Conservation (phyloP, 768 basidiomycete genomes). For the Suillus tomentosus region DNA sequence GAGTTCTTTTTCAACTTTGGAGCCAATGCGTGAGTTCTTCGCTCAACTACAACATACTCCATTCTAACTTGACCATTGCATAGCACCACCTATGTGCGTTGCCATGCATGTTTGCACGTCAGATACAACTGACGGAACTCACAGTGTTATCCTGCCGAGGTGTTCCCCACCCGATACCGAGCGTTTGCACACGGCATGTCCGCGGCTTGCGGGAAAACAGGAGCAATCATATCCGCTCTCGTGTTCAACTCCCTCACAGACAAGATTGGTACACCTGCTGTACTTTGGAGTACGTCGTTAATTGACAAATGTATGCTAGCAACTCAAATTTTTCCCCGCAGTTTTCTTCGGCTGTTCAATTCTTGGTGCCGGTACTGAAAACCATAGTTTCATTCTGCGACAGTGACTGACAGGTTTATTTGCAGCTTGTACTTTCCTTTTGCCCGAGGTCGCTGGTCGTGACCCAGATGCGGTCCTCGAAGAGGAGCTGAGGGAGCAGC, state of each 20-base stretch:
- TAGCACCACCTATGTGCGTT: constrained; percentile 55
- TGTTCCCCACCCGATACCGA: constrained; percentile 77
- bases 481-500: constrained; percentile 35
- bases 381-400: constrained; percentile 12
- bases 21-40: constrained; percentile 55
- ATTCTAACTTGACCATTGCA: constrained; percentile 4
- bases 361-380: constrained; percentile 46
- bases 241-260: constrained; percentile 66
- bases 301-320: constrained; percentile 10
- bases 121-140: neutral
- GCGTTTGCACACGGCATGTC: constrained; percentile 75
- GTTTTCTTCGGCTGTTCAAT: constrained; percentile 71
- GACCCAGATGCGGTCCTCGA: constrained; percentile 51
- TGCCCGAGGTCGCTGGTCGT: constrained; percentile 53
- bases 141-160: constrained; percentile 73
- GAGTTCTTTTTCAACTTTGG: constrained; percentile 86
- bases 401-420: neutral
- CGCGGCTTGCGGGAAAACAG: constrained; percentile 72
- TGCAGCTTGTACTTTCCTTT: constrained; percentile 43
- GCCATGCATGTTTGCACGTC: constrained; percentile 10
- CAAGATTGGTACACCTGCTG: constrained; percentile 61
- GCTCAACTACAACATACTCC: neutral
- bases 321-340: constrained; percentile 23
- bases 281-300: constrained; percentile 67
- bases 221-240: constrained; percentile 76